Base-by-base conservation (phyloP, 345 rosid genomes). In the Odontarrhena argentea region DNA sequence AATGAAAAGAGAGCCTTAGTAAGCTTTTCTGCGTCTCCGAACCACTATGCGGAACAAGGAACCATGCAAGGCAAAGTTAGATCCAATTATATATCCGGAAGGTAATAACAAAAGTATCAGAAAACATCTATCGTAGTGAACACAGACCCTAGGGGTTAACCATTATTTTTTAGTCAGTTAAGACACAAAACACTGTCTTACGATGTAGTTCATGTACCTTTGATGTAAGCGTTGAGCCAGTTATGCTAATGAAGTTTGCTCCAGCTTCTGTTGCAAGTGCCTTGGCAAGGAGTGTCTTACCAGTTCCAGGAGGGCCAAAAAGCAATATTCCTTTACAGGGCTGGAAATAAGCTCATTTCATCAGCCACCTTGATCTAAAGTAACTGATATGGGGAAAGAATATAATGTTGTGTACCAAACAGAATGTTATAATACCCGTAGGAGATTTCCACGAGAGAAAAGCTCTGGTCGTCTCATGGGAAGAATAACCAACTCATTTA, bases 281-380 rank as follows among this genome's bases (percentile, higher is more conserved):
- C 82, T 91, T 94, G 37, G 97, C 97, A 55, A 94, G 87, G 68
- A 94, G 96, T 7, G 99, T 90, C 76, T 94, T 94, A 76, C 97
- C 99, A 59, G 99, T 94, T 68, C 99, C 99, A 79, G 99, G 99
- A 77, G 99, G 99, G 69, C 99, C 99, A 74, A 94, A 94, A 40
- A 94, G 96, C 69, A 91, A 79, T 76, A 94, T 86, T 66, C 97
- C 99, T 91, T 94, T 94, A 84, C 99, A 91, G 22, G 97, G 97
- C 99, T 94, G 81, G 40, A 42, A 79, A 66, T 70, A 66, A 10
- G 46, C 48, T 49, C 55, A 57, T 24, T 41, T 36, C 60, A 72
- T 72, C 54, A 56, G 69, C n/a, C 57, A 60, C 3, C 28, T 38
- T 55, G 7, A 59, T 58, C 75, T 69, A 71, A 11, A 13, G 6